A percentile compares a stretch with the other conserved stretches of the same genome.
Evolutionary conservation across 2,329 filamentous ascomycete species (phyloP).

Genomic region (Boeremia exigua): DNA sequence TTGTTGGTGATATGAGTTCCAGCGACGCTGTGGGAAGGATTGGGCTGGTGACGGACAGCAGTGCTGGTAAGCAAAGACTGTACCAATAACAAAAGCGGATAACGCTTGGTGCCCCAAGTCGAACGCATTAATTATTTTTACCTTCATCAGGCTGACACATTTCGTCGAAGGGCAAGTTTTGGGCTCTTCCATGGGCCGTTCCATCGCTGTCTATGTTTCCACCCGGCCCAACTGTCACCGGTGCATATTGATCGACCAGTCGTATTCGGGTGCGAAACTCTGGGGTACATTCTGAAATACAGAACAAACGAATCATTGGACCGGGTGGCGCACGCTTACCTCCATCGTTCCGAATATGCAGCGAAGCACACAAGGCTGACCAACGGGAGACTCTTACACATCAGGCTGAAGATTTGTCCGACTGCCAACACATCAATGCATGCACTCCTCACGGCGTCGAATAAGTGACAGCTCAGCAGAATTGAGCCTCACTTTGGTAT

Average conservation of each 20-base stretch:
- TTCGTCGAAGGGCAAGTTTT: too few relatives aligned
- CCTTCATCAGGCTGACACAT: too few relatives aligned
- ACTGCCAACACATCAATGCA: constrained; percentile 32
- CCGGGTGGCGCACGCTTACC: not conserved
- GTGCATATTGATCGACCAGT: not conserved
- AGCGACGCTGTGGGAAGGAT: not conserved
- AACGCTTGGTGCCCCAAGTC: too few relatives aligned
- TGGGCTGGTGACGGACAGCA: not conserved
- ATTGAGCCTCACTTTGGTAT: constrained; percentile 29
- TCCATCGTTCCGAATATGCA: constrained; percentile 2
- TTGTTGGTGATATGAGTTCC: constrained; percentile 4
- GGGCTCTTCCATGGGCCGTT: too few relatives aligned
- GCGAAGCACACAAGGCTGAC: constrained; percentile 26
- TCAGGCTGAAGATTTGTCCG: constrained; percentile 29
- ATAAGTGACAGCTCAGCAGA: constrained; percentile 25
- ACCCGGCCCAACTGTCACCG: not conserved
- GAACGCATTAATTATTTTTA: too few relatives aligned
- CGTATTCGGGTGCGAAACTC: not conserved
- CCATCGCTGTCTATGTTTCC: too few relatives aligned
- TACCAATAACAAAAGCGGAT: not conserved
- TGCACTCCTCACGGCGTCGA: constrained; percentile 23
- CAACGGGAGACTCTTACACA: constrained; percentile 22
- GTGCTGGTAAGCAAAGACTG: not conserved
- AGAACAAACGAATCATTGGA: not conserved
- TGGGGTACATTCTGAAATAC: not conserved